Percentiles rank a stretch among this genome's conserved stretches.
phyloP scores from a whole-genome alignment of 495 filamentous ascomycete genomes.

The Immersiella caudata region DNA sequence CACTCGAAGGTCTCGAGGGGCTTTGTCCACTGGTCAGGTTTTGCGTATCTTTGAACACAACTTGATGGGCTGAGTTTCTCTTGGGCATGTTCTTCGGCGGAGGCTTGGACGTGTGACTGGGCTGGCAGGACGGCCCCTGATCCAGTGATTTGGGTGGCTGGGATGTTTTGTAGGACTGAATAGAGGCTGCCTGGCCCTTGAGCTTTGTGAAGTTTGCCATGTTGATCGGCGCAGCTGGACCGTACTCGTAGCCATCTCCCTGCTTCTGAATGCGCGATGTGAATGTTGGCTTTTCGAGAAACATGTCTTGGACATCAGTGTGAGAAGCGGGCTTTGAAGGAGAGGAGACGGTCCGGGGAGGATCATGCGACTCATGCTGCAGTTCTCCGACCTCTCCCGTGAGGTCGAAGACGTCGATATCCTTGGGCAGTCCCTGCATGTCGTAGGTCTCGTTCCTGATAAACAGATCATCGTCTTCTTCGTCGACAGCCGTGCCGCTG shows the following conservation, averaged over 20 bases:
- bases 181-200: neutral
- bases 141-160: neutral
- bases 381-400: neutral
- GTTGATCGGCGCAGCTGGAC: constrained; percentile 10
- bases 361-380: neutral
- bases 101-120: neutral
- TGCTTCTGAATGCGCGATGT: neutral
- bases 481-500: neutral
- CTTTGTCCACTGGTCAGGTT: too few species aligned
- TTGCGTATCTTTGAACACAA: too few species aligned
- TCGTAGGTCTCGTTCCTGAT: neutral
- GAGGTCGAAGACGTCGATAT: neutral
- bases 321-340: neutral
- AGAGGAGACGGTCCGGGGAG: neutral
- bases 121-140: neutral
- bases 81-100: neutral
- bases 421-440: neutral
- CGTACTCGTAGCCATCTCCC: neutral
- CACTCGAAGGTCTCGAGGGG: too few species aligned
- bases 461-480: neutral
- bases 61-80: neutral
- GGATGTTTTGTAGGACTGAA: neutral
- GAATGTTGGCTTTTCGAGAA: neutral
- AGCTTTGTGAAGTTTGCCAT: constrained; percentile 1
- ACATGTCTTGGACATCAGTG: neutral